Base-by-base conservation (phyloP, 139 green algal species). In the Chlorella ohadii region DNA sequence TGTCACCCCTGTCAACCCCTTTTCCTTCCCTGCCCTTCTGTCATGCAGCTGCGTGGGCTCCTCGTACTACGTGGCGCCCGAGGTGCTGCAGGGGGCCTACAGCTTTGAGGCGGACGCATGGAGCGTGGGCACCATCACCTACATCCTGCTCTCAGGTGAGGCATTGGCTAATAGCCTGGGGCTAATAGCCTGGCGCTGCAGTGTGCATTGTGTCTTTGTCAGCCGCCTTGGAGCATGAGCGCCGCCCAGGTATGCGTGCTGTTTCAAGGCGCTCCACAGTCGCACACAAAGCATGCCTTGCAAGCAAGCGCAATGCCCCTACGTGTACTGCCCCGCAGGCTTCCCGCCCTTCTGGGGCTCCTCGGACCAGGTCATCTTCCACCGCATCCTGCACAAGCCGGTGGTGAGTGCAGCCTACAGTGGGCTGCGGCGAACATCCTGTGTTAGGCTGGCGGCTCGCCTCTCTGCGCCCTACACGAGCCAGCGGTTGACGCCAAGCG, bases 121-220 rank as follows among this genome's bases (percentile, higher is more conserved):
- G 90, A 82, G 75, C 27, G 63, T 89, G 28, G 90, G 90, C 56
- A 87, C 91, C 25, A 90, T 93, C 56, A 61, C 87, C 36, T 93
- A 90, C 82, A 88, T 91, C 68, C 70, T 93, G 55, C 77, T 93
- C 16, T 84, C 55, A 31, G 72, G 72, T 78, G 17, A 2, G 71
- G 22, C 38, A 55, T 31, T 51, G 68, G 22, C 22, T 55, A 6
- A 11, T 11, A 11, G 44, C 44, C 6, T 55, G 44, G 7, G 11
- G 44, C 44, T 55, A 11, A 11, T 55, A 16, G 44, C 6, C 44
- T 55, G 44, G 11, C 11, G n/a, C n/a, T n/a, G n/a, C n/a, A n/a
- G n/a, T n/a, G n/a, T n/a, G n/a, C n/a, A n/a, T n/a, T n/a, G n/a
- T n/a, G n/a, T n/a, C n/a, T n/a, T n/a, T n/a, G n/a, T n/a, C n/a